Evolutionary conservation across 225 moss, liverwort and hornwort genomes (phyloP), one percentile per base, ranked within the genome.

Genomic region (Physcomitrium patens): DNA sequence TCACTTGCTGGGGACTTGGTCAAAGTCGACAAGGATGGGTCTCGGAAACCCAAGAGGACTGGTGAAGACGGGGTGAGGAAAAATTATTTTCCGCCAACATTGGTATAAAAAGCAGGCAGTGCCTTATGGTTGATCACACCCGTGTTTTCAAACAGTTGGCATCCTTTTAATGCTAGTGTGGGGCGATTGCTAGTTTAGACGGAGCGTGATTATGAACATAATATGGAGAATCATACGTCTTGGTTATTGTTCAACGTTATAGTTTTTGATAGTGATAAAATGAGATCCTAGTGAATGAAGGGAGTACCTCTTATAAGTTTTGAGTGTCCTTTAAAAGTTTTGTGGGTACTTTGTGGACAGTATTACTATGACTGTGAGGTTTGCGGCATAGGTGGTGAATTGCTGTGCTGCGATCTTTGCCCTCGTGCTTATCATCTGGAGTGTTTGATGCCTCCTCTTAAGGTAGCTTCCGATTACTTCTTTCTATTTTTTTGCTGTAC

Each of bases 361-460:
- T 94, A 97, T 74, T 94, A 94, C 71, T 97, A 90, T 65, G 94
- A 97, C 65, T 97, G 97, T 85, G 91, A 93, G 85, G 89, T 94
- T 68, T 97, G 97, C 78, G 90, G 93, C 37, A 87, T 91, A 69
- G 97, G 97, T 60, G 97, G 94, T 61, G 86, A 94, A 65, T 76
- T 97, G 26, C 90, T 97, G 12, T 97, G 97, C 73, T 97, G 97
- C 76, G 97, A 97, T 70, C 86, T 90, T 23, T 97, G 97, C 74
- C 97, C 97, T 73, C 91, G 94, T 47, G 94, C 94, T 43, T 97
- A 97, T 68, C 97, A 97, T 89, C 80, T 97, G 64, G 93, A 91
- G 63, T 97, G 97, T 78, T 93, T 97, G 51, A 82, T 70, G 10
- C 97, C 97, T 43, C 93, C 94, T 7, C 89, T 97, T 76, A 93